Base-by-base conservation (phyloP, 2,329 filamentous ascomycete species). In the Cyclaneusma minus region DNA sequence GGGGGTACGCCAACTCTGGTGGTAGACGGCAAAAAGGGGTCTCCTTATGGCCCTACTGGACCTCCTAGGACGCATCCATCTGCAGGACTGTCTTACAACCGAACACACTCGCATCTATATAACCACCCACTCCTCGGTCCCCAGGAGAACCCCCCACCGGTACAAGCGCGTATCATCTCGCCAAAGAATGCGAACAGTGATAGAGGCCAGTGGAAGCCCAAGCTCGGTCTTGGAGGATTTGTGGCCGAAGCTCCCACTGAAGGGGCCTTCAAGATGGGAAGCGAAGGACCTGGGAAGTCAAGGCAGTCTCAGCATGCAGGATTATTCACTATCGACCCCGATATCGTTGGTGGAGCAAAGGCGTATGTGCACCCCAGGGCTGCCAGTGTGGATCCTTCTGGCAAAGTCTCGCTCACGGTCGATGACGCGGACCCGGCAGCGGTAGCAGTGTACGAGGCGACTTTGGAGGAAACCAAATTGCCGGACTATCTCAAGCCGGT, bases 21-120 rank as follows among this genome's bases (percentile, higher is more conserved):
- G n/a, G n/a, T n/a, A n/a, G n/a, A n/a, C n/a, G n/a, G n/a, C n/a
- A n/a, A n/a, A n/a, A n/a, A n/a, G n/a, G n/a, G n/a, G 6, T 48
- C 49, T 7, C 52, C 54, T 30, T 64, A 63, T 38, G 51, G 50
- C 17, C 40, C 46, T 16, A 45, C 45, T 15, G 63, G 62, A 3
- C 65, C 65, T 12, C 65, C 68, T 2, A 62, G 60, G 31, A 76
- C 72, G 6, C 72, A 78, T 46, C 71, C 72, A 3, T 71, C 66
- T 4, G 71, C 66, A 4, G 72, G 72, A 35, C 52, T 78, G 4
- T 63, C 64, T 9, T 76, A 78, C 43, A 50, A 65, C 3, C 60
- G 66, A 25, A 64, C 63, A 8, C 55, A 58, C 29, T 53, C 63
- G 13, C 53, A 62, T 39, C 49, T 68, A 22, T 51, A 59, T 37